A percentile compares a stretch with the other conserved stretches of the same genome.
phyloP scores from a whole-genome alignment of 176 grass and related monocot genomes.

The Zoysia pacifica region DNA sequence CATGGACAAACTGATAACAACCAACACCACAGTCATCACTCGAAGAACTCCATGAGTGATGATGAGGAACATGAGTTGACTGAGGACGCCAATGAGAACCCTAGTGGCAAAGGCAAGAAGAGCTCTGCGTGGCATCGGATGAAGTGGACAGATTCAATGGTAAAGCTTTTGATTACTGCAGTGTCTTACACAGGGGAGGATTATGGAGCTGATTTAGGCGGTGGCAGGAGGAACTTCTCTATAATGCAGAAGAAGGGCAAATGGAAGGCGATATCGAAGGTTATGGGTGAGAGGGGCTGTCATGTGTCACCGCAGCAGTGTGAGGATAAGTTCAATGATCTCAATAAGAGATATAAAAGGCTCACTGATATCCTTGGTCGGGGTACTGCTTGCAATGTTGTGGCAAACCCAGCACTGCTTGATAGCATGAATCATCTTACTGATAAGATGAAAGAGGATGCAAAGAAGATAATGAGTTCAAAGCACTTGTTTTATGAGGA shows the following conservation, averaged over 20 bases:
- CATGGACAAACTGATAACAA: constrained; percentile 47
- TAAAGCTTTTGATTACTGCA: constrained; percentile 88
- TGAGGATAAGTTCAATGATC: constrained; percentile 98
- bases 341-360: constrained; percentile 98
- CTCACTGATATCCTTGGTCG: constrained; percentile 91
- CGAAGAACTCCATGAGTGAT: constrained; percentile 57
- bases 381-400: constrained; percentile 75
- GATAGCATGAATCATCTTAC: constrained; percentile 77
- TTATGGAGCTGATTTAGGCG: constrained; percentile 51
- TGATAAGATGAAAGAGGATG: constrained; percentile 91
- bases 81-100: constrained; percentile 51
- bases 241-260: constrained; percentile 96
- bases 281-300: constrained; percentile 74
- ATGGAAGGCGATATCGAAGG: constrained; percentile 92
- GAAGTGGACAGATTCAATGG: constrained; percentile 98
- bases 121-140: constrained; percentile 83
- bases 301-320: constrained; percentile 95
- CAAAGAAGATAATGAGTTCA: constrained; percentile 87
- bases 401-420: constrained; percentile 71
- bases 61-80: constrained; percentile 55
- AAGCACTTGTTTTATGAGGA: constrained; percentile 94
- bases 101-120: constrained; percentile 58
- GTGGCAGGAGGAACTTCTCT: constrained; percentile 55
- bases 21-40: constrained; percentile 44
- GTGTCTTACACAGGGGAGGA: constrained; percentile 83